Conservation (phyloP, 768 basidiomycete species). For the Albatrellus ellisii region DNA sequence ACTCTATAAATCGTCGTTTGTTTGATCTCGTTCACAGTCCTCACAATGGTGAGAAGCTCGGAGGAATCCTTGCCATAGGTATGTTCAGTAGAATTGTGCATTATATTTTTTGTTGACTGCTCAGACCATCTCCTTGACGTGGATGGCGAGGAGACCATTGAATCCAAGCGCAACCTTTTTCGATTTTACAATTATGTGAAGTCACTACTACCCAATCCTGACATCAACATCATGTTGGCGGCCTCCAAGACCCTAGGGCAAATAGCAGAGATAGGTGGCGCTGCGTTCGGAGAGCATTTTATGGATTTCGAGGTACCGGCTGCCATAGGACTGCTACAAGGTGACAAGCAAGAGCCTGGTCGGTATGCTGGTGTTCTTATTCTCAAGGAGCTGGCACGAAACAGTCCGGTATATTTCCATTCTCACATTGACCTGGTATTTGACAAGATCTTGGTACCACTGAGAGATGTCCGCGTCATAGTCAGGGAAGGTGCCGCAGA, state of each 20-base stretch:
- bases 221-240: slow-evolving; percentile 87
- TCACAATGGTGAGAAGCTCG: slow-evolving; percentile 67
- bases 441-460: slow-evolving; percentile 83
- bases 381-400: slow-evolving; percentile 83
- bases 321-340: slow-evolving; percentile 68
- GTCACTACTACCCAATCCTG: slow-evolving; percentile 79
- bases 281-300: slow-evolving; percentile 76
- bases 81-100: slow-evolving; percentile 13
- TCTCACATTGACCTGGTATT: slow-evolving; percentile 80
- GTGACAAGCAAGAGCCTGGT: slow-evolving; percentile 63
- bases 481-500: slow-evolving; percentile 91
- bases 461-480: slow-evolving; percentile 80
- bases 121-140: slow-evolving; percentile 64
- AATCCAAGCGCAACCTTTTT: slow-evolving; percentile 70
- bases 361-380: slow-evolving; percentile 92
- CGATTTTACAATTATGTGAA: slow-evolving; percentile 91
- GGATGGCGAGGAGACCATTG: slow-evolving; percentile 69
- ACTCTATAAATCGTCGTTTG: slow-evolving; percentile 64
- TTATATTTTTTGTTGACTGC: slow-evolving; percentile 14
- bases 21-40: slow-evolving; percentile 80
- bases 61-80: slow-evolving; percentile 85
- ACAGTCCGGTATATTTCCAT: slow-evolving; percentile 80
- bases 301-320: slow-evolving; percentile 84
- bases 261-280: slow-evolving; percentile 75
- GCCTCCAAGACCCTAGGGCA: slow-evolving; percentile 87